Percentiles rank a stretch among this genome's conserved stretches.
Conservation (phyloP, 2,329 filamentous ascomycete species). For the Emmonsiellopsis sp. region DNA sequence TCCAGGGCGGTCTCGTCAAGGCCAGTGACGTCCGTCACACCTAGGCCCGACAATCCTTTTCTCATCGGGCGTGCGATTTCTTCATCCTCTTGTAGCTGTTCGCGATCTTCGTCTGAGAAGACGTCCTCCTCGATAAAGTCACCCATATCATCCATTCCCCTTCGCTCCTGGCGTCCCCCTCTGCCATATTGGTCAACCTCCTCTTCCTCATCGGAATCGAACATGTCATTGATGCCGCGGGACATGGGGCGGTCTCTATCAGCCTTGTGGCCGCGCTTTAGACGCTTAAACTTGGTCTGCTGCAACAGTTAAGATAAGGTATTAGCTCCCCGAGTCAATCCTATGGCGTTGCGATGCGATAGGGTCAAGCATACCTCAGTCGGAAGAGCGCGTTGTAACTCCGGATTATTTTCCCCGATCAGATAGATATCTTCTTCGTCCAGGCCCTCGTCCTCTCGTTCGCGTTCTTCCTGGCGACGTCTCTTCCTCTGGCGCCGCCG, state of each 20-base stretch:
- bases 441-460: slow-evolving; percentile 72
- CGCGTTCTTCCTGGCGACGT: slow-evolving; percentile 65
- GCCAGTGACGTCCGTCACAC: slow-evolving; percentile 68
- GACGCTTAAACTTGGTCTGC: slow-evolving; percentile 86
- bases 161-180: slow-evolving; percentile 38
- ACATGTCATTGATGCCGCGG: slow-evolving; percentile 81
- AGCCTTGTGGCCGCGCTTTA: slow-evolving; percentile 80
- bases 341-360: background rate
- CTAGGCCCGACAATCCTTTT: slow-evolving; percentile 56
- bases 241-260: slow-evolving; percentile 53
- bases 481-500: slow-evolving; percentile 62
- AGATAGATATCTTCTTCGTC: slow-evolving; percentile 95
- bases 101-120: slow-evolving; percentile 72
- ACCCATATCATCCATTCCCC: slow-evolving; percentile 68
- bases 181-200: slow-evolving; percentile 44
- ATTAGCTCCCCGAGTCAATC: background rate
- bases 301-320: slow-evolving; percentile 1
- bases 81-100: slow-evolving; percentile 70
- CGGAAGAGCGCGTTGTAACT: slow-evolving; percentile 56
- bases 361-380: slow-evolving; percentile 54
- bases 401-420: slow-evolving; percentile 73
- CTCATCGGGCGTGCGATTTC: slow-evolving; percentile 78
- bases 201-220: slow-evolving; percentile 83
- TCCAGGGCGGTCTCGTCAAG: slow-evolving; percentile 88
- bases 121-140: slow-evolving; percentile 98